Percentiles rank a stretch among this genome's conserved stretches.
Evolutionary conservation across 768 basidiomycete species (phyloP).

Genomic region (Holtermanniella nyarrowii): DNA sequence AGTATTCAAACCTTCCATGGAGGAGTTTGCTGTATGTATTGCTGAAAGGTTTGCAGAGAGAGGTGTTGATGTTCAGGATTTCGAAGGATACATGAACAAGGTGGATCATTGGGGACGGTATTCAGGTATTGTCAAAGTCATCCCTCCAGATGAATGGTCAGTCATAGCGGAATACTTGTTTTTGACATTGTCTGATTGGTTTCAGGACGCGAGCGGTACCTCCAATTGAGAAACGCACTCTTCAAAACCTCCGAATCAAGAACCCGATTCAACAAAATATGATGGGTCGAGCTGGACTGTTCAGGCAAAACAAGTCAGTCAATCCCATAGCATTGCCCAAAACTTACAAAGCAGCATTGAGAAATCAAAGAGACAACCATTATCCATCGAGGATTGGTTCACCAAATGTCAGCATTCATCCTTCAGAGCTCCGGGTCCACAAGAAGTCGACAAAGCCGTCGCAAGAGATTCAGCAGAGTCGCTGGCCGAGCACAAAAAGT

Average conservation of each 20-base stretch:
- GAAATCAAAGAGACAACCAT: slow-evolving; percentile 46
- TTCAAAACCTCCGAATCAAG: slow-evolving; percentile 66
- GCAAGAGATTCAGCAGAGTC: slow-evolving; percentile 24
- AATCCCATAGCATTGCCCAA: neutral
- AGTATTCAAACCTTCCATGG: slow-evolving; percentile 88
- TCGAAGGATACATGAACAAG: slow-evolving; percentile 77
- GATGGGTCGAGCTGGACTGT: slow-evolving; percentile 72
- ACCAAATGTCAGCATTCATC: slow-evolving; percentile 28
- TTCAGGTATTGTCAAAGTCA: slow-evolving; percentile 91
- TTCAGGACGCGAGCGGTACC: slow-evolving; percentile 64
- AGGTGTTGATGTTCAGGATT: slow-evolving; percentile 44
- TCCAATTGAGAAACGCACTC: slow-evolving; percentile 53
- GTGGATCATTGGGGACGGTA: slow-evolving; percentile 81
- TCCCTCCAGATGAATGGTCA: slow-evolving; percentile 89
- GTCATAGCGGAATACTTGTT: slow-evolving; percentile 24
- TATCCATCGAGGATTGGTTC: slow-evolving; percentile 39
- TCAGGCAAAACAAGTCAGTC: slow-evolving; percentile 63
- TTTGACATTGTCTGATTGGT: neutral
- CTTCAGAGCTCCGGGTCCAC: slow-evolving; percentile 27
- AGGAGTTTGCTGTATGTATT: slow-evolving; percentile 57
- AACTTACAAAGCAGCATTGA: slow-evolving; percentile 48
- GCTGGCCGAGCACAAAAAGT: neutral
- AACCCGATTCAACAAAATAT: slow-evolving; percentile 90
- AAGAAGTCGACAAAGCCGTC: slow-evolving; percentile 18
- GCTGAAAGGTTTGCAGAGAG: neutral